Evolutionary conservation across 768 basidiomycete species (phyloP).

Genomic region (Suillus discolor): DNA sequence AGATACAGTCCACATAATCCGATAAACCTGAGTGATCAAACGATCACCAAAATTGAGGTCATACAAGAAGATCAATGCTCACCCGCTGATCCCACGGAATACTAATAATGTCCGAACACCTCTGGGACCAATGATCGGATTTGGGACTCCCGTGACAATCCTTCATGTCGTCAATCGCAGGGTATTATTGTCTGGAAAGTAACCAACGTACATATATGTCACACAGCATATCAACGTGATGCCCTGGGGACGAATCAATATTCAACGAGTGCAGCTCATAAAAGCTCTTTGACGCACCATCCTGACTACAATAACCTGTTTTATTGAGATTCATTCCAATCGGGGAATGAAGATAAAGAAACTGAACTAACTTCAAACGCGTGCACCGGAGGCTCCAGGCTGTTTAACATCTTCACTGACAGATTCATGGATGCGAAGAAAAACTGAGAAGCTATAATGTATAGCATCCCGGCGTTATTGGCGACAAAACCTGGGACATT

Average conservation of each 20-base stretch:
- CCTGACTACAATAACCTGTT: conserved; percentile 54
- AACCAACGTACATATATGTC: conserved; percentile 45
- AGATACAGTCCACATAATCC: conserved; percentile 69
- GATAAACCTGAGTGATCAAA: conserved; percentile 54
- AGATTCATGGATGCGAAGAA: conserved; percentile 65
- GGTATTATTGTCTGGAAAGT: neutral
- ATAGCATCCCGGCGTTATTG: conserved; percentile 59
- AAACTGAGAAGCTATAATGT: conserved; percentile 59
- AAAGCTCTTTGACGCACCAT: conserved; percentile 45
- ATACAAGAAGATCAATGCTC: conserved; percentile 14
- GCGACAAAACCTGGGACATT: conserved; percentile 14
- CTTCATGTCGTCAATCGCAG: conserved; percentile 19
- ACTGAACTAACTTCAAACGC: conserved; percentile 50
- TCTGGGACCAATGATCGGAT: conserved; percentile 72
- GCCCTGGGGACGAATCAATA: conserved; percentile 32
- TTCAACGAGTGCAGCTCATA: neutral
- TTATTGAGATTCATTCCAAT: neutral
- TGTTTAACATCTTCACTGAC: conserved; percentile 62
- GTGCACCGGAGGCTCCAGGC: conserved; percentile 58
- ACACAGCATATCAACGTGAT: conserved; percentile 59
- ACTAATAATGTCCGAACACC: conserved; percentile 61
- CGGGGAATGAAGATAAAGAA: neutral
- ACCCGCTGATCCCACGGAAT: conserved; percentile 66
- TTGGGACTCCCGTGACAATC: conserved; percentile 44
- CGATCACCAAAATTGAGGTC: neutral